phyloP scores from a whole-genome alignment of 148 eudicot genomes.

The Drosera capensis region DNA sequence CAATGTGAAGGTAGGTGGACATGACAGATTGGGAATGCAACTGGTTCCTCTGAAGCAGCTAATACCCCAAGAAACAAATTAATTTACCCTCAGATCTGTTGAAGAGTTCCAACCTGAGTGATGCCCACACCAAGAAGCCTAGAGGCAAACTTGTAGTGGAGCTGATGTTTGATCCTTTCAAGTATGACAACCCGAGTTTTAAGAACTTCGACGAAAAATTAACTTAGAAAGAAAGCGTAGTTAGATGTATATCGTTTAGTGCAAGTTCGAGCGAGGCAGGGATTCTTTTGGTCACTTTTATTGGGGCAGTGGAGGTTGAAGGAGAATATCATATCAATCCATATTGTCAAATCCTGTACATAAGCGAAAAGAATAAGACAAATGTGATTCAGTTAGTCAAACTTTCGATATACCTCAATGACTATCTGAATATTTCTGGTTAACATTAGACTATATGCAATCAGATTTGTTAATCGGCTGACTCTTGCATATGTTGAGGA shows the following conservation, averaged over 20 bases:
- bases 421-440: too few species aligned
- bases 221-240: constrained; percentile 15
- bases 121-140: constrained; percentile 37
- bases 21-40: constrained; percentile 73
- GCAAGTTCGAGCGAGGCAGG: constrained; percentile 47
- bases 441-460: too few species aligned
- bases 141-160: constrained; percentile 58
- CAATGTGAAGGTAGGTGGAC: constrained; percentile 67
- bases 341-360: too few species aligned
- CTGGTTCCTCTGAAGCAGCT: constrained; percentile 46
- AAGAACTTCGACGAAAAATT: constrained; percentile 13
- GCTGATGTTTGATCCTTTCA: constrained; percentile 57
- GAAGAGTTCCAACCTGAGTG: constrained; percentile 28
- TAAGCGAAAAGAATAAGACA: too few species aligned
- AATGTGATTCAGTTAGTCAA: too few species aligned
- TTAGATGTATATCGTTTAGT: constrained; percentile 9
- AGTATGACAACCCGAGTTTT: constrained; percentile 27
- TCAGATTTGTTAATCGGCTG: too few species aligned
- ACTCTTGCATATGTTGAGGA: constrained; percentile 34
- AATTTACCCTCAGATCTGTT: constrained; percentile 55
- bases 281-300: too few species aligned
- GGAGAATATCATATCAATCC: too few species aligned
- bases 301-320: too few species aligned
- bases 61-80: constrained; percentile 35
- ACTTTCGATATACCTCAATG: too few species aligned